Evolutionary conservation across 768 basidiomycete species (phyloP).

Genomic region (Agaricus blazei): DNA sequence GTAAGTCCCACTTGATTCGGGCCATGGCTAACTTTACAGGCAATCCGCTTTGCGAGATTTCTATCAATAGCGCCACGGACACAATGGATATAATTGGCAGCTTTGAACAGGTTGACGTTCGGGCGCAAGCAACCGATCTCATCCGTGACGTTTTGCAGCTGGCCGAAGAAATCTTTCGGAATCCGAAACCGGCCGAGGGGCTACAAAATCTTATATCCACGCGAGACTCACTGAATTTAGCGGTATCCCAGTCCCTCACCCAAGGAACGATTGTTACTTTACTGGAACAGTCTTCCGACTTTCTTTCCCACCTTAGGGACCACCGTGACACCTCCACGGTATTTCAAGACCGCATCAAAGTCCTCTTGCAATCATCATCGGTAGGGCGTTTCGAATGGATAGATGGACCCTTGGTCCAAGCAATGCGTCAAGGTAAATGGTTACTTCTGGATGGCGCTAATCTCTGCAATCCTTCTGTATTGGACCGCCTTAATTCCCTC

Average conservation of each 20-base stretch:
- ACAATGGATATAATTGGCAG: slow-evolving; percentile 92
- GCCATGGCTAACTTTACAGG: slow-evolving; percentile 70
- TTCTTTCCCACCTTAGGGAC: slow-evolving; percentile 12
- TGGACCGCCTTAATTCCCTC: slow-evolving; percentile 94
- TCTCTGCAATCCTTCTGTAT: slow-evolving; percentile 89
- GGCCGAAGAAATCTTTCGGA: slow-evolving; percentile 32
- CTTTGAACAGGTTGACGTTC: slow-evolving; percentile 84
- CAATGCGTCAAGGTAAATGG: slow-evolving; percentile 88
- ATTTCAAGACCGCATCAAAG: not conserved
- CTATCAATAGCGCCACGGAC: slow-evolving; percentile 83
- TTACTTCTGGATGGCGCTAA: slow-evolving; percentile 90
- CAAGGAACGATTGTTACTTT: slow-evolving; percentile 1
- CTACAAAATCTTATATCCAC: slow-evolving; percentile 2
- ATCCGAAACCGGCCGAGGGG: not conserved
- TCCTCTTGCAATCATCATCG: not conserved
- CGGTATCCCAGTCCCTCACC: slow-evolving; percentile 8
- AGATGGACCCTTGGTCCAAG: slow-evolving; percentile 85
- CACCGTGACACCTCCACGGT: not conserved
- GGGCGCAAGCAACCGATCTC: slow-evolving; percentile 31
- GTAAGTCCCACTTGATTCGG: slow-evolving; percentile 76
- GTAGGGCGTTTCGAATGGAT: slow-evolving; percentile 85
- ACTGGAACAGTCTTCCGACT: not conserved
- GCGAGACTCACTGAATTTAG: slow-evolving; percentile 10
- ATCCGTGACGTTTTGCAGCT: slow-evolving; percentile 36
- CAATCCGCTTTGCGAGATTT: slow-evolving; percentile 61